These are phyloP conservation scores for Paraconiothyrium brasiliense DNA, from an alignment of 2,329 filamentous ascomycete genomes.

Conservation along the genomic window DNA sequence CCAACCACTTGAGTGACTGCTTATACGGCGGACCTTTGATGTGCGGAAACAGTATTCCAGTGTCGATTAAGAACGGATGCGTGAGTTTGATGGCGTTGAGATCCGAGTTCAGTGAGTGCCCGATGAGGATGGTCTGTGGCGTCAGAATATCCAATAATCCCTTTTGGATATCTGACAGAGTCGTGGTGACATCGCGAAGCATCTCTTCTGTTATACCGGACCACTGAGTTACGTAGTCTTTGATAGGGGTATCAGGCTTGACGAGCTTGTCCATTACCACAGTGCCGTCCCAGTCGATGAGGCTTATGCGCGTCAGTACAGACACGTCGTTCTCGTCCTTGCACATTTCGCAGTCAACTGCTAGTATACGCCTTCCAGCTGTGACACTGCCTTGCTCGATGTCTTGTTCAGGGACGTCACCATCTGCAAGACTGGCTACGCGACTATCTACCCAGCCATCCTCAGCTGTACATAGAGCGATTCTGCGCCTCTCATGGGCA, in stretches of 20 bases:
- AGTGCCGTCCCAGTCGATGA: slow-evolving; percentile 85
- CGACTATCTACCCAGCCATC: slow-evolving; percentile 85
- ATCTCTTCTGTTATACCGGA: slow-evolving; percentile 92
- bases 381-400: slow-evolving; percentile 85
- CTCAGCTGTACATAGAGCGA: slow-evolving; percentile 57
- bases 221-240: slow-evolving; percentile 86
- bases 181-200: slow-evolving; percentile 84
- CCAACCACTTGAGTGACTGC: slow-evolving; percentile 87
- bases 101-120: slow-evolving; percentile 84
- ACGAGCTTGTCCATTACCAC: slow-evolving; percentile 89
- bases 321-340: slow-evolving; percentile 81
- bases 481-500: slow-evolving; percentile 63
- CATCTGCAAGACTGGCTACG: slow-evolving; percentile 73
- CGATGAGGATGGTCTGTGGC: slow-evolving; percentile 76
- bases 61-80: slow-evolving; percentile 94
- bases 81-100: slow-evolving; percentile 84
- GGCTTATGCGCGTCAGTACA: slow-evolving; percentile 86
- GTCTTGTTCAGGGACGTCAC: slow-evolving; percentile 71
- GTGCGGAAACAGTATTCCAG: slow-evolving; percentile 88
- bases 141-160: slow-evolving; percentile 77
- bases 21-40: slow-evolving; percentile 89
- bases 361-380: slow-evolving; percentile 79
- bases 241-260: slow-evolving; percentile 86
- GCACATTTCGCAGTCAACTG: slow-evolving; percentile 98
- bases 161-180: slow-evolving; percentile 81